Conservation (phyloP, 1,284 basidiomycete species). For the Sutorius eximius region DNA sequence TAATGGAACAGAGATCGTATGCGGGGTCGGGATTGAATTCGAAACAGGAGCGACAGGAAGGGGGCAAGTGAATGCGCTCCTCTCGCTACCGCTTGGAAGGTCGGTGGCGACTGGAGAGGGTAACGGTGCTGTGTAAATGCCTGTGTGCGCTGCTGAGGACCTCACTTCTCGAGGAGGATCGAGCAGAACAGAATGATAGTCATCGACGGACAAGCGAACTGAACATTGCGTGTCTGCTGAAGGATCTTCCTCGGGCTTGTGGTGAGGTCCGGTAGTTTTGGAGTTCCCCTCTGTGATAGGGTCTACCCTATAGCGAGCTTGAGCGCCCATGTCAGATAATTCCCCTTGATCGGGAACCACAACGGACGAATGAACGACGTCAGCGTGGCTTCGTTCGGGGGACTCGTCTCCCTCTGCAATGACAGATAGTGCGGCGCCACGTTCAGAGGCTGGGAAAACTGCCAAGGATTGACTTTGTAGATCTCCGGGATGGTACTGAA, state of each 20-base stretch:
- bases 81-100: conserved; percentile 16
- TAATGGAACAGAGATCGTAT: conserved; percentile 30
- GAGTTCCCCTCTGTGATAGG: background rate
- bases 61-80: conserved; percentile 30
- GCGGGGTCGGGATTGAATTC: conserved; percentile 9
- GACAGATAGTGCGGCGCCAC: conserved; percentile 54
- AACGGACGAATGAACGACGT: conserved; percentile 18
- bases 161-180: conserved; percentile 30
- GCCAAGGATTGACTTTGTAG: conserved; percentile 8
- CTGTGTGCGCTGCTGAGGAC: conserved; percentile 2
- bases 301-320: background rate
- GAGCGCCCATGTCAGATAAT: background rate
- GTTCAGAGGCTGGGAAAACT: conserved; percentile 8
- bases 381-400: conserved; percentile 39
- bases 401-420: conserved; percentile 72
- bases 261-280: background rate
- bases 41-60: conserved; percentile 31
- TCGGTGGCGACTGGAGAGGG: conserved; percentile 11
- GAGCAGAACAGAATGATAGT: conserved; percentile 42
- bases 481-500: background rate
- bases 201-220: conserved; percentile 29
- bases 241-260: background rate
- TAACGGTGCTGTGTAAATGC: conserved; percentile 22
- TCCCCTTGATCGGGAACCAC: background rate
- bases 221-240: background rate